Base-by-base conservation (phyloP, 352 stramenopile species). In the Blastocystis sp. region DNA sequence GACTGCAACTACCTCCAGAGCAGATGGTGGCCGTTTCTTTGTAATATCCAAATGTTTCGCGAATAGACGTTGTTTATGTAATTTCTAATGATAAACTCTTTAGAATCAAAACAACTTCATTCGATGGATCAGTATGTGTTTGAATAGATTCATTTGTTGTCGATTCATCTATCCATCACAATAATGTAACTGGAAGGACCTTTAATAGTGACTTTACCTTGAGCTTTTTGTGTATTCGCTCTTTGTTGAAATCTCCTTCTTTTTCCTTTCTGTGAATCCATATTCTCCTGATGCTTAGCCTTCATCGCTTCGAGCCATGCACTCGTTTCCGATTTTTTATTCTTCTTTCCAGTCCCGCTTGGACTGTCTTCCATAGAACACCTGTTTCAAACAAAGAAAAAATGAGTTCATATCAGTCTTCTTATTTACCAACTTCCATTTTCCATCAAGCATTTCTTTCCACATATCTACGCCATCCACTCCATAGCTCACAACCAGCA, bases 381-480 rank as follows among this genome's bases (percentile, higher is more conserved):
- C 34, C 2, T 11, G 53, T 43, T 43, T 23, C 26, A 66, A 41
- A 84, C 53, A 53, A 62, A 66, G 26, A 62, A 11, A 59, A 34
- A 18, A 68, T 54, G 34, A 39, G 7, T 29, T 47, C n/a, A 50
- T 34, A 39, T 69, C 34, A 7, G 8, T 61, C 56, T 45, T 34
- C 20, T 54, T 61, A 23, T 18, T 64, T 13, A 66, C 20, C 4
- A 39, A 50, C 53, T 53, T 68, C 96, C 96, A 99, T 87, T 94
- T 95, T 89, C 97, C 97, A 93, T 98, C 95, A 39, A 98, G 93
- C 62, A 92, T 96, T 91, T 98, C 94, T 92, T 99, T 99, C 96
- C 96, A 99, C 2, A 99, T 91, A 59, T 94, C 97, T 4, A 98
- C 96, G 92, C 96, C 94, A 91, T 97, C 94, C 92, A 98, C 96